Base-by-base conservation (phyloP, 176 grass and related monocot genomes). In the Thinopyrum elongatum region DNA sequence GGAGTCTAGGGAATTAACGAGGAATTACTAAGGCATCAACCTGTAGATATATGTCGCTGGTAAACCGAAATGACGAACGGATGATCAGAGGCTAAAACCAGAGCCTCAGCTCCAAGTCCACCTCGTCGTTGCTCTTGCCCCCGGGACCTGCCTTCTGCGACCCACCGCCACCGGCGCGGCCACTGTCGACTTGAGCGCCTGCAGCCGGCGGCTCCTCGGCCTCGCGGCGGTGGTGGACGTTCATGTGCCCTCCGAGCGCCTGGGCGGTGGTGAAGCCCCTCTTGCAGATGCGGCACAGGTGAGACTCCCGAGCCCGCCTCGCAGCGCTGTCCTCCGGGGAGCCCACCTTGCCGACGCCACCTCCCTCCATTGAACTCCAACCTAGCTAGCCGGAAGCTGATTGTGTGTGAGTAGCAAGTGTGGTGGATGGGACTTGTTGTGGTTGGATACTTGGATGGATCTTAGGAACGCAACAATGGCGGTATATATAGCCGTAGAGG, bases 211-310 rank as follows among this genome's bases (percentile, higher is more conserved):
- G 42, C 1, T 13, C 42, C 42, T 46, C 42, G 42, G 42, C 42
- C 3, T 46, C 3, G 42, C 42, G 42, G 42, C 42, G 87, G 26
- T 90, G 87, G 76, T 94, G 92, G 89, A 94, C 85, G 89, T 94
- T 94, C 92, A 94, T 94, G 87, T 94, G 92, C 30, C 92, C 92
- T 10, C 92, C 92, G 0, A 94, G 83, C 65, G 92, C 92, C 85
- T 94, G 92, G 6, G 90, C 89, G 78, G 92, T 94, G 78, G 89
- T 87, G 92, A 94, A 94, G 19, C 92, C 92, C 76, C 77, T 77
- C 76, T 90, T 90, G 87, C 92, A 94, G 89, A 90, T 87, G 65
- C 65, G 57, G 87, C 90, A 92, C 72, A 87, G 81, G 66, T 94
- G 82, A 78, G 82, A 92, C n/a, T 84, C 60, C 49, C 13, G 82